These are phyloP conservation scores for Barbatosphaeria neglecta DNA, from an alignment of 495 filamentous ascomycete genomes.

Conservation along the genomic window DNA sequence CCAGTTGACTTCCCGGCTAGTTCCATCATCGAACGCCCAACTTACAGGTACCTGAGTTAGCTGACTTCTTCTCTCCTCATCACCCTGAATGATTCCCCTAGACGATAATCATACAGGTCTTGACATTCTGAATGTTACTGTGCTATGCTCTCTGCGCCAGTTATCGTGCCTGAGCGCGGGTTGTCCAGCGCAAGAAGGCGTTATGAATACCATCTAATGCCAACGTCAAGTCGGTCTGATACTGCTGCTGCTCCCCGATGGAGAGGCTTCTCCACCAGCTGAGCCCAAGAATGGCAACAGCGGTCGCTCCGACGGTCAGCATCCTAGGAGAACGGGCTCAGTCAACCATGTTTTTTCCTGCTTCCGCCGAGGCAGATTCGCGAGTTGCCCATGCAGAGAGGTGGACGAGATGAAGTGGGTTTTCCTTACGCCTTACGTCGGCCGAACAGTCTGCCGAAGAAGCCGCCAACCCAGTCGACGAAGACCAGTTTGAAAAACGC, in stretches of 20 bases:
- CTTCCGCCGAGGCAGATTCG: background rate
- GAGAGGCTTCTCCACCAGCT: background rate
- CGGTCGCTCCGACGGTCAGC: background rate
- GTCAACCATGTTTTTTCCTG: background rate
- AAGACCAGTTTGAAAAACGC: conserved; percentile 17
- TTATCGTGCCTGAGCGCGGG: background rate
- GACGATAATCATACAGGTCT: background rate
- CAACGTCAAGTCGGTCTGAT: background rate
- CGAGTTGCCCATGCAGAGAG: background rate
- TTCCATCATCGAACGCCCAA: too few species aligned
- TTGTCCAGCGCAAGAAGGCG: background rate
- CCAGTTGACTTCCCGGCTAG: too few species aligned
- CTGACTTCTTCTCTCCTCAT: too few species aligned
- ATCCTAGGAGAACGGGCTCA: background rate
- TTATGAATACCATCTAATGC: background rate
- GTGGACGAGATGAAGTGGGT: background rate
- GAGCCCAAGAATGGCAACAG: background rate
- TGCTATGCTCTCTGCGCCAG: background rate
- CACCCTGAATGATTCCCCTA: too few species aligned
- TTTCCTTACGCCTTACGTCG: conserved; percentile 12
- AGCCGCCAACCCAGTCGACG: conserved; percentile 17
- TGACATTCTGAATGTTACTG: background rate
- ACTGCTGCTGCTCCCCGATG: background rate
- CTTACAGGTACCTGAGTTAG: too few species aligned
- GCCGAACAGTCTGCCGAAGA: conserved; percentile 13